phyloP scores from a whole-genome alignment of 768 basidiomycete species.

The Naematelia encephala region DNA sequence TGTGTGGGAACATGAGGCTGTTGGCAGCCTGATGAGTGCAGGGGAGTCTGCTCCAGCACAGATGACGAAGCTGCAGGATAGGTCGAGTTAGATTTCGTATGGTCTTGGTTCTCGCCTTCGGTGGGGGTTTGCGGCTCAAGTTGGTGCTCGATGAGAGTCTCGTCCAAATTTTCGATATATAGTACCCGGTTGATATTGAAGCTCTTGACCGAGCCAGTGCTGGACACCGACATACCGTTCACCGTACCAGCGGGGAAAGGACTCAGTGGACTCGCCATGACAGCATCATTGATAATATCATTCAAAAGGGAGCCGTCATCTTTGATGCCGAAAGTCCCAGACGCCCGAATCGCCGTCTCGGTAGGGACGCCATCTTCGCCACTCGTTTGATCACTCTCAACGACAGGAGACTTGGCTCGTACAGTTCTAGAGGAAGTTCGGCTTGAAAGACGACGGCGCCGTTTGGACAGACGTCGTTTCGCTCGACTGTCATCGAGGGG shows the following conservation, averaged over 20 bases:
- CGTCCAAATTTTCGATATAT: slow-evolving; percentile 20
- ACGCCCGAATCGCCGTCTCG: slow-evolving; percentile 19
- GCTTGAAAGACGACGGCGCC: background rate
- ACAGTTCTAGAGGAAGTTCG: background rate
- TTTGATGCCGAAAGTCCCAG: slow-evolving; percentile 35
- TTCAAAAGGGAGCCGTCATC: slow-evolving; percentile 30
- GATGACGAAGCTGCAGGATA: too few relatives aligned
- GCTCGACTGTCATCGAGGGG: background rate
- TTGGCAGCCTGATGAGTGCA: too few relatives aligned
- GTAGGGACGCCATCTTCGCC: slow-evolving; percentile 2
- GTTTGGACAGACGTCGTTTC: slow-evolving; percentile 11
- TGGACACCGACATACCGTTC: slow-evolving; percentile 1
- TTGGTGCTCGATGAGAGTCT: background rate
- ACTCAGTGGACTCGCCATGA: slow-evolving; percentile 3
- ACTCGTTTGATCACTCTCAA: background rate
- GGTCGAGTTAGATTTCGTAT: too few relatives aligned
- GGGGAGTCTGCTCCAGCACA: too few relatives aligned
- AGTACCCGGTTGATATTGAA: slow-evolving; percentile 12
- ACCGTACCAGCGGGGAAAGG: slow-evolving; percentile 2
- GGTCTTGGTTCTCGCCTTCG: background rate
- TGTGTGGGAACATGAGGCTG: too few relatives aligned
- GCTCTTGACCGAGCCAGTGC: slow-evolving; percentile 14
- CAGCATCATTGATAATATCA: background rate
- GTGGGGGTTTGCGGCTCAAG: background rate
- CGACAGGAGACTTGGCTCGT: background rate